Evolutionary conservation across 495 filamentous ascomycete genomes (phyloP), one percentile per base, ranked within the genome.

Genomic region (Neurospora tetraspora): DNA sequence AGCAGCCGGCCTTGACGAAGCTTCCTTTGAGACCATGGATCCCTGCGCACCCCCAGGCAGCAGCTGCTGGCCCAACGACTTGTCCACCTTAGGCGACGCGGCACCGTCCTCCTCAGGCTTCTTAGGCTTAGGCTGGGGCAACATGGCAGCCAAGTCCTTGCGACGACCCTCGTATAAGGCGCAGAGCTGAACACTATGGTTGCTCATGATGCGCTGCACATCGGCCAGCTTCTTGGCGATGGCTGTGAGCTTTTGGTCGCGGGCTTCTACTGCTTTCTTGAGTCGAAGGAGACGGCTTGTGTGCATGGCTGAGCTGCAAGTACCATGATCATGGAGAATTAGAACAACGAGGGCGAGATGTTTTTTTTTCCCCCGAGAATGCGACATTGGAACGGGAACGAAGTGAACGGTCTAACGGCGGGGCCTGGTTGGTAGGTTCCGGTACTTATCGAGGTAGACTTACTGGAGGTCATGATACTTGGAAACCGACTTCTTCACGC

Each of bases 141-240:
- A 27, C 39, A 76, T 5, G 47, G n/a, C 23, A 39, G 47, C 42
- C n/a, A 78, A 47, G 39, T 80, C 77, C 45, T 69, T 69, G 23
- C 69, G 39, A 6, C 78, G 76, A 5, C 74, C 78, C n/a, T 74
- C 34, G 20, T 81, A 79, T 47, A 81, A 69, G 11, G 73, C 76
- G 27, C 69, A 53, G 42, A 81, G 70, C 47, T 77, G 79, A 5
- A 74, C 59, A 6, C 72, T 78, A 23, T 77, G 75, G 27, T 77
- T 77, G 34, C 73, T n/a, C 71, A 74, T 71, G 27, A 76, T 27
- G 42, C 68, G 73, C 68, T 74, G 79, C 69, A 77, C 53, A 61
- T 77, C 74, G 42, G 20, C 73, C 39, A 81, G 71, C 71, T 70
- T 76, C 18, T 71, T 69, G 39, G 73, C 69, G 34, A 81, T 78